Conservation (phyloP, 202 grass and related monocot genomes). For the Saccharum hybrid region DNA sequence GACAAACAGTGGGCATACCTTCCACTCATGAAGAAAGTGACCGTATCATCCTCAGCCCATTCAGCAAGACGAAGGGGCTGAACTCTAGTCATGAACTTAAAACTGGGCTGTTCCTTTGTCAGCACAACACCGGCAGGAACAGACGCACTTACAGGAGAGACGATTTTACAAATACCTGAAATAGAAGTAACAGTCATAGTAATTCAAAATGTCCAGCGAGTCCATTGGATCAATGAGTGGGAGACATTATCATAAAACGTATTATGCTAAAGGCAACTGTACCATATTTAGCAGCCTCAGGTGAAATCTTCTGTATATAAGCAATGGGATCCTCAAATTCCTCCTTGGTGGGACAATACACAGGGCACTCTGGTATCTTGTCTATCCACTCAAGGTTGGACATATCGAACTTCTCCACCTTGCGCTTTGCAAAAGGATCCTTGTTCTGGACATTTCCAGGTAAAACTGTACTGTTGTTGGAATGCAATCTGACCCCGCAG, state of each 20-base stretch:
- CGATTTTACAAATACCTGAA: conserved; percentile 94
- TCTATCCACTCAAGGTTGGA: conserved; percentile 81
- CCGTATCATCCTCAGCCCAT: conserved; percentile 78
- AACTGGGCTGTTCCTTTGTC: conserved; percentile 81
- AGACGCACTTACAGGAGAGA: conserved; percentile 67
- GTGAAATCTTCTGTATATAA: conserved; percentile 87
- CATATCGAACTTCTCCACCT: conserved; percentile 78
- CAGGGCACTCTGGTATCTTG: conserved; percentile 85
- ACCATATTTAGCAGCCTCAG: conserved; percentile 83
- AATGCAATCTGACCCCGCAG: conserved; percentile 63
- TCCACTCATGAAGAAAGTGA: conserved; percentile 96
- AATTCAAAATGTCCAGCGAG: conserved; percentile 2
- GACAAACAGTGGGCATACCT: conserved; percentile 51
- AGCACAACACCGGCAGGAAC: conserved; percentile 87
- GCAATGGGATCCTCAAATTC: conserved; percentile 84
- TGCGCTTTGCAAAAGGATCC: conserved; percentile 76
- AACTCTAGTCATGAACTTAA: conserved; percentile 93
- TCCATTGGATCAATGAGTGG: not conserved
- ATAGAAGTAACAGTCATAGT: not conserved
- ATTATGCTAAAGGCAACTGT: conserved; percentile 16
- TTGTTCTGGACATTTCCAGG: conserved; percentile 37
- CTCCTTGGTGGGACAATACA: conserved; percentile 75
- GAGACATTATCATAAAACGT: not conserved
- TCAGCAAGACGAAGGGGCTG: conserved; percentile 87
- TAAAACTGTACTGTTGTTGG: conserved; percentile 34